phyloP scores from a whole-genome alignment of 116 monocot species.

The Papilionanthe hybrid region DNA sequence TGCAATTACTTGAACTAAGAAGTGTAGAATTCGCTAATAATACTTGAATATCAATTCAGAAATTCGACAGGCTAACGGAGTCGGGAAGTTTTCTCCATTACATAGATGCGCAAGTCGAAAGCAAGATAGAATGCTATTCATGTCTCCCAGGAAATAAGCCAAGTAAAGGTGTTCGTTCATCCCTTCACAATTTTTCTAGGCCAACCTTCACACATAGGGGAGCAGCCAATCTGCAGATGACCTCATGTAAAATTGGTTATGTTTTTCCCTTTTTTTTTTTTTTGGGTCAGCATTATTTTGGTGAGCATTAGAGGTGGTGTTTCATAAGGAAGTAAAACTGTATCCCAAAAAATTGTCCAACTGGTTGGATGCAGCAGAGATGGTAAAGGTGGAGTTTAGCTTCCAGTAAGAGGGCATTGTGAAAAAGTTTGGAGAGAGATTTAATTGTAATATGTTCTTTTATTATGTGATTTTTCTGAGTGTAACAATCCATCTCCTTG shows the following conservation, averaged over 20 bases:
- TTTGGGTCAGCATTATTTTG: too few species aligned
- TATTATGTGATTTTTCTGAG: too few species aligned
- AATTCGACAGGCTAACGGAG: constrained; percentile 45
- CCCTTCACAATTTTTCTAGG: background rate
- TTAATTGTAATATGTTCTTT: too few species aligned
- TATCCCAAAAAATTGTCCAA: too few species aligned
- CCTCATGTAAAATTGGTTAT: background rate
- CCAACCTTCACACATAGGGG: background rate
- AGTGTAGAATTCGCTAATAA: background rate
- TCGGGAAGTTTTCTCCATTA: constrained; percentile 41
- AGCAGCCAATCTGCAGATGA: background rate
- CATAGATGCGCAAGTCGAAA: constrained; percentile 32
- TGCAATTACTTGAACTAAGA: background rate
- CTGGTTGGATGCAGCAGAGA: too few species aligned
- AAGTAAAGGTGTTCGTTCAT: background rate
- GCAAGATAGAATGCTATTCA: constrained; percentile 35
- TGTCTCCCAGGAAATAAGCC: constrained; percentile 35
- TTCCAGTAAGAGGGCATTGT: too few species aligned
- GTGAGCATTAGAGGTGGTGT: background rate
- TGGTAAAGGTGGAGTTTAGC: too few species aligned
- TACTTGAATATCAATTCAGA: constrained; percentile 33
- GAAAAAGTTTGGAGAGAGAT: too few species aligned
- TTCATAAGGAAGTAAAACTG: background rate
- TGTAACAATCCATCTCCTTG: too few species aligned
- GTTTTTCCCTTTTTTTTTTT: background rate